phyloP scores from a whole-genome alignment of 192 early-diverging fungal species.

The Phlyctochytrium arcticum region DNA sequence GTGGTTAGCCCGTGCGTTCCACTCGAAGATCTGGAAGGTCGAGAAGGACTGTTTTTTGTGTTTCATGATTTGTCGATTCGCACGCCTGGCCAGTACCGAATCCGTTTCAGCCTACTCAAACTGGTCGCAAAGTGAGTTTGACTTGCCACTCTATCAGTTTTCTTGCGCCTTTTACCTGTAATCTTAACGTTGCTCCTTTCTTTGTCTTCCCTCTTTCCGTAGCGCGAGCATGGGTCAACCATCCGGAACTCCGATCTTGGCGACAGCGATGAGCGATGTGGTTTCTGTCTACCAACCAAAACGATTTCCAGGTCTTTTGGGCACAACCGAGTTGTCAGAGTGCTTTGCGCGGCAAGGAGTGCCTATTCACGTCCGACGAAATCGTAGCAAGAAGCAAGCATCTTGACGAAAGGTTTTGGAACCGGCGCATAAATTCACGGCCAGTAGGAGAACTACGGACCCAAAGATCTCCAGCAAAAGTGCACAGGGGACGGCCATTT shows the following conservation, averaged over 20 bases:
- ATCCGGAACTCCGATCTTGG: constrained; percentile 11
- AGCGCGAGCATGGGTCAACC: neutral
- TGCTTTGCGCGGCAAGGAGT: constrained; percentile 18
- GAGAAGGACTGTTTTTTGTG: constrained; percentile 41
- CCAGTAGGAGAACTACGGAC: too few species aligned
- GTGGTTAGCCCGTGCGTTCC: constrained; percentile 12
- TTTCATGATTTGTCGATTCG: constrained; percentile 45
- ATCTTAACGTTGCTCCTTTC: neutral
- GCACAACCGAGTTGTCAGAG: constrained; percentile 10
- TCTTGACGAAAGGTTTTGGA: too few species aligned
- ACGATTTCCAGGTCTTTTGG: constrained; percentile 18
- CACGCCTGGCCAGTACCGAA: constrained; percentile 33
- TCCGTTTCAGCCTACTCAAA: constrained; percentile 29
- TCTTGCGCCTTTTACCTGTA: neutral
- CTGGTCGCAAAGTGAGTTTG: constrained; percentile 1
- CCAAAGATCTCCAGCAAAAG: too few species aligned
- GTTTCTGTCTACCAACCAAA: constrained; percentile 24
- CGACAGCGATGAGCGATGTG: constrained; percentile 4
- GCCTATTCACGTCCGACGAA: constrained; percentile 22
- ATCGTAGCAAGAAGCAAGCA: neutral
- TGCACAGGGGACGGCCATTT: too few species aligned
- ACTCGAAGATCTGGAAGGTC: constrained; percentile 26
- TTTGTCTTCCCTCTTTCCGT: neutral
- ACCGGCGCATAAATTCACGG: too few species aligned
- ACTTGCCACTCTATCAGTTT: neutral